Percentiles rank a stretch among this genome's conserved stretches.
phyloP scores from a whole-genome alignment of 2,329 filamentous ascomycete species.

The Fusarium musae region DNA sequence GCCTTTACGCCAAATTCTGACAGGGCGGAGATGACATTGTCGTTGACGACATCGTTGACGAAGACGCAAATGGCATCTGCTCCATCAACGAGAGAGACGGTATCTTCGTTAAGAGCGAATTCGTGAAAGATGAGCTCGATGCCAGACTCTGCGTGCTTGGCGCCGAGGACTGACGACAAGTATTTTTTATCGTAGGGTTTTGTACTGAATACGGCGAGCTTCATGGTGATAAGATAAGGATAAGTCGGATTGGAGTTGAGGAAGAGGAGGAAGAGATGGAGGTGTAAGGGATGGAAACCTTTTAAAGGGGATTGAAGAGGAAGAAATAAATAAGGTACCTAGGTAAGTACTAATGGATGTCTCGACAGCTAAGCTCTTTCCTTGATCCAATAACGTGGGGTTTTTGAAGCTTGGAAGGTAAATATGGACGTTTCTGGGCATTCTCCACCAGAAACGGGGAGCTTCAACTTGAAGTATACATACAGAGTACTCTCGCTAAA shows the following conservation, averaged over 20 bases:
- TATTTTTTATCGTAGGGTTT: slow-evolving; percentile 71
- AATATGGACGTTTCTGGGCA: slow-evolving; percentile 16
- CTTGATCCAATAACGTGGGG: slow-evolving; percentile 28
- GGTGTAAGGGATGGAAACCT: not conserved
- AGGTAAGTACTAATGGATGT: not conserved
- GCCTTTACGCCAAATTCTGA: slow-evolving; percentile 62
- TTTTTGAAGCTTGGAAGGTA: slow-evolving; percentile 29
- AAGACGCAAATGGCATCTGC: slow-evolving; percentile 73
- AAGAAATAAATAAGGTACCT: not conserved
- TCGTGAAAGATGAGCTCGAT: slow-evolving; percentile 68
- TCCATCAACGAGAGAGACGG: slow-evolving; percentile 63
- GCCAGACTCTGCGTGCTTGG: slow-evolving; percentile 47
- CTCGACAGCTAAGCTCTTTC: slow-evolving; percentile 11
- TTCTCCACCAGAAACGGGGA: slow-evolving; percentile 35
- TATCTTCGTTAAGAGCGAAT: slow-evolving; percentile 66
- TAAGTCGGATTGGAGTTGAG: not conserved
- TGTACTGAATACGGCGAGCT: slow-evolving; percentile 71
- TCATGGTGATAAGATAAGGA: slow-evolving; percentile 53
- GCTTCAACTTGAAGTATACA: slow-evolving; percentile 8
- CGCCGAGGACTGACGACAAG: slow-evolving; percentile 57
- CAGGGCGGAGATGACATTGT: slow-evolving; percentile 62
- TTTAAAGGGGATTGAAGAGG: not conserved
- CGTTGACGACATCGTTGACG: slow-evolving; percentile 71
- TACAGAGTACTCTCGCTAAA: not conserved
- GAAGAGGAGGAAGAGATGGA: not conserved